phyloP scores from a whole-genome alignment of 768 basidiomycete genomes.

The Albatrellus ellisii region DNA sequence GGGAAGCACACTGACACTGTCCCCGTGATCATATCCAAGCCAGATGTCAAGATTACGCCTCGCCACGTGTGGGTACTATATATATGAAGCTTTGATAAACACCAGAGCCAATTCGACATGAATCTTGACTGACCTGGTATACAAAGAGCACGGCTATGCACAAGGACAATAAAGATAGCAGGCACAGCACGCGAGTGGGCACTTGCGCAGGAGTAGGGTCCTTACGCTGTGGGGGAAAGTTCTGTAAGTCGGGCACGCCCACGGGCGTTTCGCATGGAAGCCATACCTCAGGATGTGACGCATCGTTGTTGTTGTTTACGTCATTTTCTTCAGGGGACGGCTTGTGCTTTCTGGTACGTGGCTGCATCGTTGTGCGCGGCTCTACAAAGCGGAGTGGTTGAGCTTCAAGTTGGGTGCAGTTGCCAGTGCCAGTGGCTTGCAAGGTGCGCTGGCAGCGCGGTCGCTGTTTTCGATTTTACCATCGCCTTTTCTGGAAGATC shows the following conservation, averaged over 20 bases:
- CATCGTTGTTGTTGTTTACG: neutral
- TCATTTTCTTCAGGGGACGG: neutral
- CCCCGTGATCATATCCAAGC: slow-evolving; percentile 6
- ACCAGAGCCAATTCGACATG: neutral
- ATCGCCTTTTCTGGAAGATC: neutral
- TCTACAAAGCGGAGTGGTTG: neutral
- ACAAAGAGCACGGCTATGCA: neutral
- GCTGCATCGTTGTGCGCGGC: neutral
- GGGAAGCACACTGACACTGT: slow-evolving; percentile 6
- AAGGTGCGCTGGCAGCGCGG: neutral
- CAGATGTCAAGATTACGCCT: no score
- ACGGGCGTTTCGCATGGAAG: neutral
- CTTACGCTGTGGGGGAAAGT: neutral
- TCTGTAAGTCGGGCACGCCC: neutral
- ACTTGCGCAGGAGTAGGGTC: neutral
- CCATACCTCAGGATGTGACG: neutral
- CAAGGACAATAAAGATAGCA: neutral
- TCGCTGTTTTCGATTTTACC: neutral
- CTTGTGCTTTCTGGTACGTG: neutral
- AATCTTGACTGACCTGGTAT: slow-evolving; percentile 1
- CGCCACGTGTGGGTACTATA: slow-evolving; percentile 4
- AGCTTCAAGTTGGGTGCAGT: neutral
- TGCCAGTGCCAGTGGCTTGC: neutral
- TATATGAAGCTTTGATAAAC: neutral
- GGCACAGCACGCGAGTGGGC: neutral